These are phyloP conservation scores for Paramecium pentaurelia DNA, from an alignment of 73 alveolate species.

Conservation along the genomic window DNA sequence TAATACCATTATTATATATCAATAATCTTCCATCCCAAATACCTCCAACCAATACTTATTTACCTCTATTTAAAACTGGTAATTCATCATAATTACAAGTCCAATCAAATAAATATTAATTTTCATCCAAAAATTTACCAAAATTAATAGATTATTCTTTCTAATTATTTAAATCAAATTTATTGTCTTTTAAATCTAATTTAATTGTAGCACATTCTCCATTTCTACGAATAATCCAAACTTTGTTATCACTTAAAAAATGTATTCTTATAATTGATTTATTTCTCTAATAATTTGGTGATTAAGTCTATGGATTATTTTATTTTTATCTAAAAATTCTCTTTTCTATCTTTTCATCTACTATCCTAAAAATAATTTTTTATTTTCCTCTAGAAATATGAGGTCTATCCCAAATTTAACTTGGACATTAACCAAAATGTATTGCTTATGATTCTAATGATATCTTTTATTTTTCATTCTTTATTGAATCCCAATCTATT, in stretches of 20 bases:
- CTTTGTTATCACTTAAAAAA: constrained; percentile 52
- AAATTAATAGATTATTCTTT: constrained; percentile 19
- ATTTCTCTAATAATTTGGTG: neutral
- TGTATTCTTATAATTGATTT: neutral
- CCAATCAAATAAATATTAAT: constrained; percentile 15
- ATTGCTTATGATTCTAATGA: constrained; percentile 53
- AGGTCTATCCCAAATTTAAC: constrained; percentile 47
- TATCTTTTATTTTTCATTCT: constrained; percentile 59
- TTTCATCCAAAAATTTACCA: neutral
- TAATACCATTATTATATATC: constrained; percentile 35
- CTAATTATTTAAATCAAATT: neutral
- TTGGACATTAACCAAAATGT: constrained; percentile 56
- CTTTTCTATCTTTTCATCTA: constrained; percentile 80
- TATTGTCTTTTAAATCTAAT: constrained; percentile 37
- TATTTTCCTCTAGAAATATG: constrained; percentile 68
- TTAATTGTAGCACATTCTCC: constrained; percentile 8
- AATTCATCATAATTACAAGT: neutral
- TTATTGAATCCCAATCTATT: constrained; percentile 78
- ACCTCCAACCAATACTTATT: constrained; percentile 57
- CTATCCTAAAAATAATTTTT: constrained; percentile 77
- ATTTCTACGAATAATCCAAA: constrained; percentile 27
- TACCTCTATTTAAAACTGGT: neutral
- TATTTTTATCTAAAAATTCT: constrained; percentile 82
- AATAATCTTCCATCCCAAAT: constrained; percentile 66
- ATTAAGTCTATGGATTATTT: constrained; percentile 81